phyloP scores from a whole-genome alignment of 345 rosid genomes.

The Punica granatum region DNA sequence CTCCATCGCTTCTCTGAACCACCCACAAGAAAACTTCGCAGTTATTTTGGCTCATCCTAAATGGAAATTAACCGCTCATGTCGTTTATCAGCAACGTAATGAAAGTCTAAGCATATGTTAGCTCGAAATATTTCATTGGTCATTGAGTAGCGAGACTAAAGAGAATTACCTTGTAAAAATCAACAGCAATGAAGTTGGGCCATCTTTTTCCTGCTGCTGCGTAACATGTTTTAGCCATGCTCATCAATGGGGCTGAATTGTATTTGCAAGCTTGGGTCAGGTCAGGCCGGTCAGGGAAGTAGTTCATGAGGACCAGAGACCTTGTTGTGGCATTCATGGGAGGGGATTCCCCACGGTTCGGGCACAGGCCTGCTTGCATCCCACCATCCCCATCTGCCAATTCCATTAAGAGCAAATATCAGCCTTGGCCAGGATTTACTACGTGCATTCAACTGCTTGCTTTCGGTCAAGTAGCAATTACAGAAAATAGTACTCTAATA shows the following conservation, averaged over 20 bases:
- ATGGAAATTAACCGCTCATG: neutral
- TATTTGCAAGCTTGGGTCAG: constrained; percentile 47
- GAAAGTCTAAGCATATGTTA: neutral
- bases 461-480: neutral
- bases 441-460: neutral
- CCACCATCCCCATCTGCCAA: constrained; percentile 70
- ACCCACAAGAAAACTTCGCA: neutral
- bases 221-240: constrained; percentile 44
- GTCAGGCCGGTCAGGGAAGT: constrained; percentile 56
- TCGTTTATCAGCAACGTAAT: neutral
- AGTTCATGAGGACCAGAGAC: constrained; percentile 63
- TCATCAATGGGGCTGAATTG: constrained; percentile 70
- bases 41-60: neutral
- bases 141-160: neutral
- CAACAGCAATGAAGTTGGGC: constrained; percentile 94
- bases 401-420: constrained; percentile 2
- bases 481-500: neutral
- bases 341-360: constrained; percentile 66
- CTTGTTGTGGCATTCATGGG: constrained; percentile 46
- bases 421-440: neutral
- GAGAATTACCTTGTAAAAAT: constrained; percentile 64
- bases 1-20: constrained; percentile 74
- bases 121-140: neutral
- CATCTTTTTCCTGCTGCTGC: constrained; percentile 65
- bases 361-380: constrained; percentile 58